A percentile compares a stretch with the other conserved stretches of the same genome.
Conservation (phyloP, 1,284 basidiomycete species). For the Boletus sp. region DNA sequence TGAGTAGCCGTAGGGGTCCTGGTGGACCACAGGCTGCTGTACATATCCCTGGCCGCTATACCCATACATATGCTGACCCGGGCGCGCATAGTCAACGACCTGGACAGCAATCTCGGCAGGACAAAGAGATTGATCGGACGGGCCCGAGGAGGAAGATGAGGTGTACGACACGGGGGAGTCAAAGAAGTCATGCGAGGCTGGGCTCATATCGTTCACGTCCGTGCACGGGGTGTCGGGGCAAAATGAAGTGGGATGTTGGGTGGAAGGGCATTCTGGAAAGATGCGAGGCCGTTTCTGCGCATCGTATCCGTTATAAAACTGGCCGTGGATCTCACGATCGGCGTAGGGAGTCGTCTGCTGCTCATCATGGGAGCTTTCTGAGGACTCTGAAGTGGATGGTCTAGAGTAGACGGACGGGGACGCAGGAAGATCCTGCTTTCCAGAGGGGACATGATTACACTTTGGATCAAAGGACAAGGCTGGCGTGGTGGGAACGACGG, state of each 20-base stretch:
- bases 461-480: slow-evolving; percentile 21
- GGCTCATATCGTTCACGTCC: slow-evolving; percentile 16
- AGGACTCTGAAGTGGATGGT: slow-evolving; percentile 11
- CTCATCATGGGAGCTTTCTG: slow-evolving; percentile 14
- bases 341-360: slow-evolving; percentile 3
- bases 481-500: slow-evolving; percentile 17
- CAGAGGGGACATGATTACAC: slow-evolving; percentile 19
- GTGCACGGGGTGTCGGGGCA: slow-evolving; percentile 13
- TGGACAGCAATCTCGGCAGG: slow-evolving; percentile 10
- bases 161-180: slow-evolving; percentile 24
- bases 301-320: slow-evolving; percentile 13
- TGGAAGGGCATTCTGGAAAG: slow-evolving; percentile 9
- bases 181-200: slow-evolving; percentile 13
- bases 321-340: slow-evolving; percentile 9
- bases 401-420: slow-evolving; percentile 7
- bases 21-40: slow-evolving; percentile 10
- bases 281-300: slow-evolving; percentile 16
- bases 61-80: slow-evolving; percentile 8
- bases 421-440: slow-evolving; percentile 20
- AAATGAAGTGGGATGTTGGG: slow-evolving; percentile 6
- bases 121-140: slow-evolving; percentile 25
- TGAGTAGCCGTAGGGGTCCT: slow-evolving; percentile 13
- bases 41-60: slow-evolving; percentile 9
- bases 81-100: slow-evolving; percentile 1
- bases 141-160: slow-evolving; percentile 24